These are phyloP conservation scores for Pseudogymnoascus sp. DNA, from an alignment of 2,329 filamentous ascomycete species.

Conservation along the genomic window DNA sequence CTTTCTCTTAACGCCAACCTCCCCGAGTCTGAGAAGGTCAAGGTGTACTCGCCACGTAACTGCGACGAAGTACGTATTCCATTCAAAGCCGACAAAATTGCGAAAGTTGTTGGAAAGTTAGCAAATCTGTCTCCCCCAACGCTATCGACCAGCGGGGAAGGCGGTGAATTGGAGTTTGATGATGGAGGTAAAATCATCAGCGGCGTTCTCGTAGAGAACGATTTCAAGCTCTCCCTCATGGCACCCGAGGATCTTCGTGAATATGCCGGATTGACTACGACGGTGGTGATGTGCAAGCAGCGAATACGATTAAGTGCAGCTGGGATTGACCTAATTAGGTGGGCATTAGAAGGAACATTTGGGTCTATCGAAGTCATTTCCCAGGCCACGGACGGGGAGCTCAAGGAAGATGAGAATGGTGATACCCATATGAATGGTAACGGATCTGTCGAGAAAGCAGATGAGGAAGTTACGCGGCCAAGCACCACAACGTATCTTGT, in stretches of 20 bases:
- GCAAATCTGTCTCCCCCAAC: conserved; percentile 67
- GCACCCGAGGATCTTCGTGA: conserved; percentile 91
- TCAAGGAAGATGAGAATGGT: conserved; percentile 35
- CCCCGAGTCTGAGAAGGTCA: conserved; percentile 58
- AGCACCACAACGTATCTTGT: conserved; percentile 52
- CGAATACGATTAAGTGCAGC: conserved; percentile 80
- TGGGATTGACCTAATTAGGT: conserved; percentile 81
- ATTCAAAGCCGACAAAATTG: conserved; percentile 89
- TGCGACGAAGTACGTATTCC: conserved; percentile 92
- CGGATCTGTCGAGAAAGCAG: conserved; percentile 43
- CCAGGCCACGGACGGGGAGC: conserved; percentile 30
- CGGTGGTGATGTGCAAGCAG: conserved; percentile 87
- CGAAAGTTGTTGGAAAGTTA: conserved; percentile 90
- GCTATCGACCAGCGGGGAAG: conserved; percentile 21
- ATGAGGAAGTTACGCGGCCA: conserved; percentile 52
- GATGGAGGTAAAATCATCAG: conserved; percentile 55
- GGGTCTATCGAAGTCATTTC: conserved; percentile 68
- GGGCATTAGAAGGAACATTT: conserved; percentile 91
- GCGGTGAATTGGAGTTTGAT: conserved; percentile 35
- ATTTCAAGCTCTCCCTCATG: conserved; percentile 96
- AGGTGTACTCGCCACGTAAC: conserved; percentile 89
- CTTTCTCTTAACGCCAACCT: conserved; percentile 84
- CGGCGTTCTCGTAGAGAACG: conserved; percentile 91
- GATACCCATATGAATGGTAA: conserved; percentile 31
- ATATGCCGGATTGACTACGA: conserved; percentile 94